Percentiles rank a stretch among this genome's conserved stretches.
Conservation (phyloP, 306 rosid species). For the Sophora flavescens region DNA sequence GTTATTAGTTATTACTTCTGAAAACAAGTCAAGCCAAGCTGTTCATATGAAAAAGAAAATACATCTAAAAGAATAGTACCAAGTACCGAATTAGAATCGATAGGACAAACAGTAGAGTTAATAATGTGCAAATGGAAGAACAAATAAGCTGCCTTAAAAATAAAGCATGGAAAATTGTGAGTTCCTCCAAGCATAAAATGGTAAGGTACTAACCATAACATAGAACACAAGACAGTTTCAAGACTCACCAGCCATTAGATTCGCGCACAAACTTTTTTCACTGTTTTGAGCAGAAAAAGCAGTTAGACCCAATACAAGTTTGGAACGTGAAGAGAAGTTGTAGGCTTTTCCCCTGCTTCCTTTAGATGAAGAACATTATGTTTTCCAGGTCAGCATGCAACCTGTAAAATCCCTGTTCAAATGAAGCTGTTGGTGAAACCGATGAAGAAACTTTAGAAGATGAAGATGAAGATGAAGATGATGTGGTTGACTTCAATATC, state of each 20-base stretch:
- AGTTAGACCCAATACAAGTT: slow-evolving; percentile 21
- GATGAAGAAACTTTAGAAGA: slow-evolving; percentile 44
- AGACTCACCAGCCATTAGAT: slow-evolving; percentile 54
- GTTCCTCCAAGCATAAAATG: slow-evolving; percentile 24
- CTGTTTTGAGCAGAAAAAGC: slow-evolving; percentile 24
- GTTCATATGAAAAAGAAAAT: not conserved
- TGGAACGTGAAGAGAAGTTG: slow-evolving; percentile 15
- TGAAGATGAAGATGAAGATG: slow-evolving; percentile 50
- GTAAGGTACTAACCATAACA: slow-evolving; percentile 17
- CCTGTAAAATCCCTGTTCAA: slow-evolving; percentile 51
- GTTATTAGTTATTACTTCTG: not conserved
- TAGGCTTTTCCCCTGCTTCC: not conserved
- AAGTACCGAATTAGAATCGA: slow-evolving; percentile 2
- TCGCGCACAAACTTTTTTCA: slow-evolving; percentile 61
- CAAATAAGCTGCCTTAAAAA: slow-evolving; percentile 5
- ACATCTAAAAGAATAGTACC: slow-evolving; percentile 16
- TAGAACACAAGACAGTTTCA: slow-evolving; percentile 13
- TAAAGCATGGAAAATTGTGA: slow-evolving; percentile 11
- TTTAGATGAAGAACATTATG: slow-evolving; percentile 68
- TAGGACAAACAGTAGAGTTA: slow-evolving; percentile 19
- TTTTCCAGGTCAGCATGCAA: slow-evolving; percentile 67
- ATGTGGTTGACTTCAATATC: slow-evolving; percentile 43
- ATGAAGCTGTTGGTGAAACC: slow-evolving; percentile 44
- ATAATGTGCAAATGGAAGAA: slow-evolving; percentile 7
- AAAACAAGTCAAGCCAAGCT: slow-evolving; percentile 18